These are phyloP conservation scores for Trichoderma sp. DNA, from an alignment of 2,329 filamentous ascomycete genomes.

Conservation along the genomic window DNA sequence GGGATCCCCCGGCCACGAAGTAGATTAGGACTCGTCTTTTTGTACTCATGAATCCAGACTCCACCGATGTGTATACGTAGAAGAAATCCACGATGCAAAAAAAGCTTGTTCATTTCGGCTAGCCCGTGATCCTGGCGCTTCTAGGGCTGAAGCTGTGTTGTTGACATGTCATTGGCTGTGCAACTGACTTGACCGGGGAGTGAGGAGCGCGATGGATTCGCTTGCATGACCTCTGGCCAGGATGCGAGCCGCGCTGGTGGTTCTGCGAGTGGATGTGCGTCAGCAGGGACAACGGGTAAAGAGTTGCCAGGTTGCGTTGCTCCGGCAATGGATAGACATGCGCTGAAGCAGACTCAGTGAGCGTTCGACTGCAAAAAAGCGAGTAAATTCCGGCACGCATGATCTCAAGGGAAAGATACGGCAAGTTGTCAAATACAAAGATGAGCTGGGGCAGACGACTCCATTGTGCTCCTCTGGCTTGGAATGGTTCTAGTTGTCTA, in stretches of 20 bases:
- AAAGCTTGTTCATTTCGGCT: background rate
- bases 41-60: background rate
- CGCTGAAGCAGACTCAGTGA: background rate
- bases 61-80: background rate
- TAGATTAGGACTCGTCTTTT: background rate
- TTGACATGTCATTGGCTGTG: background rate
- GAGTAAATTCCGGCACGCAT: background rate
- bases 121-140: background rate
- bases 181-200: background rate
- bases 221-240: background rate
- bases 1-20: background rate
- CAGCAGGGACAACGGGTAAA: background rate
- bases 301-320: background rate
- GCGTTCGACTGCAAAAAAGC: background rate
- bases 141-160: background rate
- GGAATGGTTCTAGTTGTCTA: too few species aligned
- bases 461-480: too few species aligned
- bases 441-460: too few species aligned
- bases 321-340: background rate
- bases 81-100: background rate
- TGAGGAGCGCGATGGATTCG: constrained; percentile 1
- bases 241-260: background rate
- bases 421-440: too few species aligned
- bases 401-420: background rate
- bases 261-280: background rate